Base-by-base conservation (phyloP, 2,329 filamentous ascomycete species). In the Neurospora crassa region DNA sequence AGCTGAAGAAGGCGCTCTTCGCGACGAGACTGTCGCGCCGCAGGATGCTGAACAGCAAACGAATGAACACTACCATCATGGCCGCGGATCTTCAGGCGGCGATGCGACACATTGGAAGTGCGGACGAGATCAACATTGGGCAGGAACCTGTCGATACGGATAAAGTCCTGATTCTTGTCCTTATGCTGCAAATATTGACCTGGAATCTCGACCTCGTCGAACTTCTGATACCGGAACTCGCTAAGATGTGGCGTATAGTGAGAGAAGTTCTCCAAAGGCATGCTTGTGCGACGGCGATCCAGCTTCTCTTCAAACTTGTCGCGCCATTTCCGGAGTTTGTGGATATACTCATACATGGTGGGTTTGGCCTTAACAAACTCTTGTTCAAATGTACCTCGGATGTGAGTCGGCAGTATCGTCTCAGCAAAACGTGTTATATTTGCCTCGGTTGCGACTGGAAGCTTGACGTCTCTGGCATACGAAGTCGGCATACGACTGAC, bases 81-180 rank as follows among this genome's bases (percentile, higher is more conserved):
- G 18, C 96, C 96, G 74, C 96, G 92, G 79, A 99, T 98, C 83
- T 94, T 97, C 76, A 99, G 87, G 67, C 96, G 89, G 41, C 96
- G 90, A 81, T 98, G 95, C 69, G 95, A 98, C 40, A 94, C 91
- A 70, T 94, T 94, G 76, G 97, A 93, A 11, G 91, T 93, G 70
- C 96, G 91, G 59, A 99, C 92, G 69, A 98, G 86, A 76, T 99
- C 95, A 24, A 99, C 94, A 75, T 96, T 92, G 11, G 96, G 94
- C 76, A 99, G 83, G 88, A 99, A 99, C 34, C 95, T 91, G 80
- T 99, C 96, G 75, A 99, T 98, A 67, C 94, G 91, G 75, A 99
- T 91, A 79, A 99, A 99, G 80, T 99, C 96, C 77, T 97, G 94
- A 80, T 99, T 99, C 87, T 98, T 99, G 78, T 99, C 96, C 81